Evolutionary conservation across 1,284 basidiomycete genomes (phyloP).

Genomic region (Coniophora puteana): DNA sequence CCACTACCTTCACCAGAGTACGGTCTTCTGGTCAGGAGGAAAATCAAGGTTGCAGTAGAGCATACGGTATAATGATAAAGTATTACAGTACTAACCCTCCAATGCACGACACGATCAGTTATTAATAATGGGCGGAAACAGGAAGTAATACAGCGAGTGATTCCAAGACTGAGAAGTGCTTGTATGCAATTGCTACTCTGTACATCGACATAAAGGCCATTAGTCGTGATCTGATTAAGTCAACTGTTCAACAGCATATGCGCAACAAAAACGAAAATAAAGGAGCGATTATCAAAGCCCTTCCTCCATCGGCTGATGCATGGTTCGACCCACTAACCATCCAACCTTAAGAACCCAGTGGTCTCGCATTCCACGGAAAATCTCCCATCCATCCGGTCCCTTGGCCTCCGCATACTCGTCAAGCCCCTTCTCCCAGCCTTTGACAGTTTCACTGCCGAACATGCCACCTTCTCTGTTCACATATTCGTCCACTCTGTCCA

Average conservation of each 20-base stretch:
- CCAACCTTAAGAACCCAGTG: constrained; percentile 70
- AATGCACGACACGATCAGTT: too few relatives aligned
- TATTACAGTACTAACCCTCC: too few relatives aligned
- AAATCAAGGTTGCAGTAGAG: too few relatives aligned
- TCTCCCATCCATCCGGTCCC: constrained; percentile 40
- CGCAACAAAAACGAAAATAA: neutral
- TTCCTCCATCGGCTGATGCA: constrained; percentile 55
- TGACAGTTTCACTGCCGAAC: constrained; percentile 69
- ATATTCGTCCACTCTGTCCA: constrained; percentile 59
- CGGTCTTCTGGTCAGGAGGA: too few relatives aligned
- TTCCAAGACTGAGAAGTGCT: too few relatives aligned
- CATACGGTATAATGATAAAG: too few relatives aligned
- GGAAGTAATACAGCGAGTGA: too few relatives aligned
- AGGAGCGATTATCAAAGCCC: constrained; percentile 18
- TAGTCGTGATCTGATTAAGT: too few relatives aligned
- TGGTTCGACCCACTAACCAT: constrained; percentile 66
- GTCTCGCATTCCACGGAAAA: constrained; percentile 61
- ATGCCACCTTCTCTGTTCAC: constrained; percentile 74
- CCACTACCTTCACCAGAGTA: too few relatives aligned
- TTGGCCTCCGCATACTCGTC: constrained; percentile 60
- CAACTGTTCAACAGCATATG: neutral
- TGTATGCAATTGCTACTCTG: too few relatives aligned
- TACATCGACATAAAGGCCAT: too few relatives aligned
- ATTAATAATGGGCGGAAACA: too few relatives aligned
- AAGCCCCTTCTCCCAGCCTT: constrained; percentile 62